Conservation (phyloP, 2,329 filamentous ascomycete species). For the Calonectria naviculata region DNA sequence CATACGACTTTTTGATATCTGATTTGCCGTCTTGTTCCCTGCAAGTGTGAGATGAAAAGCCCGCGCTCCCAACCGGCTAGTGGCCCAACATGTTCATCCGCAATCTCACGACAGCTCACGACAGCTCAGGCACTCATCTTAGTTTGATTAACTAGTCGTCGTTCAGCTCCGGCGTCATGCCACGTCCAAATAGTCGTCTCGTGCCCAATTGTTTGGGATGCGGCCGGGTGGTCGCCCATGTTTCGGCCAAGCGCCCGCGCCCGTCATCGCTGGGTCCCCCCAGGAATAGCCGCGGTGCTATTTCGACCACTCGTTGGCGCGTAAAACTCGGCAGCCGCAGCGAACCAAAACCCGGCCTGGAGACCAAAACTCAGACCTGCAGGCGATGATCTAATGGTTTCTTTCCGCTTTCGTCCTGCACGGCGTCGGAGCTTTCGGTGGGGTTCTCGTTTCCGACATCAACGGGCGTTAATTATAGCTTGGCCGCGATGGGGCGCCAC, state of each 20-base stretch:
- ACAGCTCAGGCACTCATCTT: not conserved
- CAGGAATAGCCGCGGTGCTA: constrained; percentile 35
- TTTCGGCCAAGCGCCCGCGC: constrained; percentile 22
- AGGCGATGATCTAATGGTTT: not conserved
- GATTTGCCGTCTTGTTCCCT: not conserved
- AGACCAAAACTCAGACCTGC: constrained; percentile 11
- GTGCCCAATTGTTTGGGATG: not conserved
- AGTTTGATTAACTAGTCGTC: not conserved
- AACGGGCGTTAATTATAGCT: not conserved
- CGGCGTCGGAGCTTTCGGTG: not conserved
- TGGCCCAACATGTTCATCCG: constrained; percentile 7
- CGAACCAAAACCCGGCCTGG: constrained; percentile 10
- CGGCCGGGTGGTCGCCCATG: constrained; percentile 9
- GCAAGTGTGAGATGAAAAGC: not conserved
- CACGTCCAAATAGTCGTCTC: not conserved
- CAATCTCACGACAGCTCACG: not conserved
- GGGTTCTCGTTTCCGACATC: not conserved
- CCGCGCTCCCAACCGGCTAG: not conserved
- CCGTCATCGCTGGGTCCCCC: not conserved
- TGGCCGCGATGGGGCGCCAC: not conserved
- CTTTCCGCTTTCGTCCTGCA: not conserved
- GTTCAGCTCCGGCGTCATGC: constrained; percentile 3
- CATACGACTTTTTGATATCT: not conserved
- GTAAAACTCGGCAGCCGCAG: constrained; percentile 24
- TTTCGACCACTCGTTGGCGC: constrained; percentile 27